phyloP scores from a whole-genome alignment of 805 yeast genomes.

The Candida hispaniensis region DNA sequence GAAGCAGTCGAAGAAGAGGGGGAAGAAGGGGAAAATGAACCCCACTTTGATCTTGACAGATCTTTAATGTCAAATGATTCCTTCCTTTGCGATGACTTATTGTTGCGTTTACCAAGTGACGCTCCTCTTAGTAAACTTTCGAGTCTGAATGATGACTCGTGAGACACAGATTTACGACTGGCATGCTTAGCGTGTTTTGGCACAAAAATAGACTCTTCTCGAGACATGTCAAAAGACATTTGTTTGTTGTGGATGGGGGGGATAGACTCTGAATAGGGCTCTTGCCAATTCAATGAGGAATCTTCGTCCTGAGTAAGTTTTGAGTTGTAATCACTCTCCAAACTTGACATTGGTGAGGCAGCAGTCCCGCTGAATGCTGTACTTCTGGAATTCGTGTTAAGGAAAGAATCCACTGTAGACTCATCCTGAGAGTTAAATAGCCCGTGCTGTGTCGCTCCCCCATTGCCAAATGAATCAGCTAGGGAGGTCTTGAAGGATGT shows the following conservation, averaged over 20 bases:
- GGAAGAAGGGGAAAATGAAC: conserved; percentile 3
- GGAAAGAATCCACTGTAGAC: background rate
- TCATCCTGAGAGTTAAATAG: background rate
- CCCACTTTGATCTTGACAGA: conserved; percentile 1
- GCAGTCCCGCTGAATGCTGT: background rate
- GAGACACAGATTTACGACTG: conserved; percentile 11
- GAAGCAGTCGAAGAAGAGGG: too few relatives aligned
- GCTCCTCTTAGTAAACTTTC: conserved; percentile 28
- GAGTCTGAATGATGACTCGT: conserved; percentile 29
- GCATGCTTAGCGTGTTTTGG: conserved; percentile 4
- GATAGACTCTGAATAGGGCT: conserved; percentile 10
- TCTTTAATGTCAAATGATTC: conserved; percentile 1
- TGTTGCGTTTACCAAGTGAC: conserved; percentile 21
- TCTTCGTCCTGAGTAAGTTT: background rate
- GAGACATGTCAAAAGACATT: conserved; percentile 9
- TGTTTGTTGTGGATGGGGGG: conserved; percentile 2
- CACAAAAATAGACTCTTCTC: conserved; percentile 4
- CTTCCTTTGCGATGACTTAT: conserved; percentile 17
- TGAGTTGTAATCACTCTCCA: conserved; percentile 1
- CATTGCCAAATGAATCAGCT: conserved; percentile 49
- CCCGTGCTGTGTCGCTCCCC: too few relatives aligned
- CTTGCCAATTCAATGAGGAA: background rate
- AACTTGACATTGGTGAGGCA: conserved; percentile 7
- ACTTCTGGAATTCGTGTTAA: background rate
- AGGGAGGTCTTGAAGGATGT: conserved; percentile 66